phyloP scores from a whole-genome alignment of 1,284 basidiomycete genomes.

The Ustilago hordei region DNA sequence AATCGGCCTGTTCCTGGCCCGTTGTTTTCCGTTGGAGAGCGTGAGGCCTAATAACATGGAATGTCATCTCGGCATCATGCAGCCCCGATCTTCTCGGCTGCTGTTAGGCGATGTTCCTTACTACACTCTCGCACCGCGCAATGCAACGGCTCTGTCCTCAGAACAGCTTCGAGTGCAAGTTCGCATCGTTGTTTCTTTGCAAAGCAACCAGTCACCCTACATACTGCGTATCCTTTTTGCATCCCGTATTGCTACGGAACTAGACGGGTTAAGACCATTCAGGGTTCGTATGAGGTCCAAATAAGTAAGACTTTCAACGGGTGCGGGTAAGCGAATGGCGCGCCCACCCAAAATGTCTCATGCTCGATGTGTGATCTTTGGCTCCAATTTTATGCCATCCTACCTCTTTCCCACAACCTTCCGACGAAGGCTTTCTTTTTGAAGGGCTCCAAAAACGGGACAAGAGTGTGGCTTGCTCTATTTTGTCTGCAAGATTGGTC shows the following conservation, averaged over 20 bases:
- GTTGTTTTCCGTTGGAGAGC: neutral
- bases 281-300: neutral
- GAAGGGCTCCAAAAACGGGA: constrained; percentile 7
- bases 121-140: neutral
- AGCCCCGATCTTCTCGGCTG: no score
- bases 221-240: neutral
- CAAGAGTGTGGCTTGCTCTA: constrained; percentile 3
- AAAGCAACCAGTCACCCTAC: neutral
- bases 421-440: neutral
- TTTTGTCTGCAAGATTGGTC: neutral
- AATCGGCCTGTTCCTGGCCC: neutral
- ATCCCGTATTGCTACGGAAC: neutral
- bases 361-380: constrained; percentile 11
- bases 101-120: neutral
- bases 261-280: neutral
- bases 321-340: constrained; percentile 3
- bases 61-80: neutral
- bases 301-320: neutral
- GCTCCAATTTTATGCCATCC: constrained; percentile 1
- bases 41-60: neutral
- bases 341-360: constrained; percentile 3
- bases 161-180: neutral
- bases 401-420: no score
- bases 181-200: constrained; percentile 2
- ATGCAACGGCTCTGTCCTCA: neutral